Conservation (phyloP, 768 basidiomycete genomes). For the Cystobasidium onofrii region DNA sequence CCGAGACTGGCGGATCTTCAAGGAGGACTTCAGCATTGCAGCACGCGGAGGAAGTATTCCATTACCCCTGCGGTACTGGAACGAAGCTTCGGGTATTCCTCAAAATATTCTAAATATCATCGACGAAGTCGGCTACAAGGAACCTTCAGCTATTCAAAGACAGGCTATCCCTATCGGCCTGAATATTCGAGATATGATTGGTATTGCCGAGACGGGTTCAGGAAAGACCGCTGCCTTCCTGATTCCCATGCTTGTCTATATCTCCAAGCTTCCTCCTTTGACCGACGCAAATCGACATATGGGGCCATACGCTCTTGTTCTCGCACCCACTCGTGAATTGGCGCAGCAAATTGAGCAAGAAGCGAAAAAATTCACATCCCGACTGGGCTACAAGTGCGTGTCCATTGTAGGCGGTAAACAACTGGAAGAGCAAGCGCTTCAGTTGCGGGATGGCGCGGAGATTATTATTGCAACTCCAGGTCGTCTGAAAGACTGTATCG, state of each 20-base stretch:
- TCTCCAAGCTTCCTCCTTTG: slow-evolving; percentile 71
- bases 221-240: slow-evolving; percentile 98
- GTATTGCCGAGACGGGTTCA: slow-evolving; percentile 98
- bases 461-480: slow-evolving; percentile 98
- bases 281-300: slow-evolving; percentile 87
- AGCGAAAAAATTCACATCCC: slow-evolving; percentile 79
- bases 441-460: slow-evolving; percentile 93
- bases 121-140: slow-evolving; percentile 87
- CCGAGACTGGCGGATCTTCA: slow-evolving; percentile 96
- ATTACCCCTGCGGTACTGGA: slow-evolving; percentile 84
- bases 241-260: slow-evolving; percentile 84
- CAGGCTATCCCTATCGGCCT: slow-evolving; percentile 99
- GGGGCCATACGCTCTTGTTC: slow-evolving; percentile 84
- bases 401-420: slow-evolving; percentile 97
- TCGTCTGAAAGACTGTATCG: slow-evolving; percentile 94
- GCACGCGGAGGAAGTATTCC: slow-evolving; percentile 88
- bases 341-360: slow-evolving; percentile 93
- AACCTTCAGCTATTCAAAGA: slow-evolving; percentile 91
- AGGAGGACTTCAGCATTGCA: slow-evolving; percentile 95
- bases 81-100: slow-evolving; percentile 70
- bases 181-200: slow-evolving; percentile 92
- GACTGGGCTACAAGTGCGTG: slow-evolving; percentile 84
- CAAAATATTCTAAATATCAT: slow-evolving; percentile 69
- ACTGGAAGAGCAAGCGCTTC: slow-evolving; percentile 96
- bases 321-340: slow-evolving; percentile 90